Conservation (phyloP, 768 basidiomycete genomes). For the Fomitopsis serialis region DNA sequence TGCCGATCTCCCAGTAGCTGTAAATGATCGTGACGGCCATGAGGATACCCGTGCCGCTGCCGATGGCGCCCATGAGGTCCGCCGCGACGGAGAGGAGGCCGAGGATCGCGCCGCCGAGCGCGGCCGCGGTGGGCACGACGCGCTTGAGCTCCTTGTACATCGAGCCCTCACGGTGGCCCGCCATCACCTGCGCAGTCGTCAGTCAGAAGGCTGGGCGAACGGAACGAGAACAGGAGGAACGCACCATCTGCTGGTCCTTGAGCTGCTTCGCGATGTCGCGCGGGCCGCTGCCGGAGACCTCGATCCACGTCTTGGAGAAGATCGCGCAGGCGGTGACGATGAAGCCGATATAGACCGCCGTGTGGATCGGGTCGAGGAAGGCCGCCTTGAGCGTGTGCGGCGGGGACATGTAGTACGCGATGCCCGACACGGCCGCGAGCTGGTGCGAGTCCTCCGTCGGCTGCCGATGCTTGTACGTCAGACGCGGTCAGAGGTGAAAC, state of each 20-base stretch:
- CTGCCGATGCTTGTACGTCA: too few relatives aligned
- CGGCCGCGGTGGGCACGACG: slow-evolving; percentile 95
- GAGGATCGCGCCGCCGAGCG: slow-evolving; percentile 95
- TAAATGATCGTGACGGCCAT: slow-evolving; percentile 99
- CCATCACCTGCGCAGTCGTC: slow-evolving; percentile 51
- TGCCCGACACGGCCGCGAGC: slow-evolving; percentile 82
- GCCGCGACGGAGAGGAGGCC: slow-evolving; percentile 88
- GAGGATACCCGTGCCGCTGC: slow-evolving; percentile 91
- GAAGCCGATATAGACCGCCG: slow-evolving; percentile 83
- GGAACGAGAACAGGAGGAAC: slow-evolving; percentile 3
- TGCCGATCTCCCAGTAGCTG: slow-evolving; percentile 93
- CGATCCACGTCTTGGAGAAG: slow-evolving; percentile 99
- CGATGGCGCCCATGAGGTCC: slow-evolving; percentile 93
- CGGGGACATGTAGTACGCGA: slow-evolving; percentile 97
- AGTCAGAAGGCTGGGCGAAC: not conserved
- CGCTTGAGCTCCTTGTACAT: slow-evolving; percentile 99
- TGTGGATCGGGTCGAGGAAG: slow-evolving; percentile 91
- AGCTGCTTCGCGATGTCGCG: slow-evolving; percentile 96
- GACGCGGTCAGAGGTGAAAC: too few relatives aligned
- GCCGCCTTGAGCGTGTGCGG: slow-evolving; percentile 91
- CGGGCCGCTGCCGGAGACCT: slow-evolving; percentile 94
- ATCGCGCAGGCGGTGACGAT: slow-evolving; percentile 92
- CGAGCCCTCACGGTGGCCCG: slow-evolving; percentile 86
- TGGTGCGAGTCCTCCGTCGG: slow-evolving; percentile 93
- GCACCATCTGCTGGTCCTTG: slow-evolving; percentile 95